Conservation (phyloP, 257 asterid genomes). For the Eustoma russellianum region DNA sequence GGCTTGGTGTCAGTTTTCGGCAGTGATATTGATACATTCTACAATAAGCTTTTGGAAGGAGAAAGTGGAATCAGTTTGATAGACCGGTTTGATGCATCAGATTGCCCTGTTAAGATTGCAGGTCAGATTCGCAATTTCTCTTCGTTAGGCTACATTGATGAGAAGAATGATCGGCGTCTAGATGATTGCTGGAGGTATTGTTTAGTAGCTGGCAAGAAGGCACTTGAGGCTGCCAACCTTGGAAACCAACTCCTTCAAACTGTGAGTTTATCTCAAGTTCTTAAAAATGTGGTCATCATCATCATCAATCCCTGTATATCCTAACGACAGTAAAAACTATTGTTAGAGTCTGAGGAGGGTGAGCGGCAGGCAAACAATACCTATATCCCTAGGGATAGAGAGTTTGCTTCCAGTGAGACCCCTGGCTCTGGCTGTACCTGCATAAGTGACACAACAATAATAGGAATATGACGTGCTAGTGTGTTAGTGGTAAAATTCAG, state of each 20-base stretch:
- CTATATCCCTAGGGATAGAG: too few relatives aligned
- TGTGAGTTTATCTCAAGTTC: constrained; percentile 8
- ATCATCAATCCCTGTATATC: too few relatives aligned
- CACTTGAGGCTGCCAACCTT: constrained; percentile 42
- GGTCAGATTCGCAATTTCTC: constrained; percentile 46
- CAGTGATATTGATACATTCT: constrained; percentile 30
- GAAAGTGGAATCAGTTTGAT: constrained; percentile 40
- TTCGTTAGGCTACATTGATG: constrained; percentile 44
- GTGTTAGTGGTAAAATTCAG: too few relatives aligned
- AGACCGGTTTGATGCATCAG: constrained; percentile 41
- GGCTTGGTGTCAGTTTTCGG: constrained; percentile 58
- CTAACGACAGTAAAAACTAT: neutral
- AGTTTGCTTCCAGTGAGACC: too few relatives aligned
- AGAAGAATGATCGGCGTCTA: constrained; percentile 33
- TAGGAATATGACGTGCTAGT: too few relatives aligned
- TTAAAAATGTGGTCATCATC: neutral
- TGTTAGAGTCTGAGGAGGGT: neutral
- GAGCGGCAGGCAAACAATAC: too few relatives aligned
- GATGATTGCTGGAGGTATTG: constrained; percentile 54
- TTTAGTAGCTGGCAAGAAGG: constrained; percentile 46
- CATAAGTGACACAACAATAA: too few relatives aligned
- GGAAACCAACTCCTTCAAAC: constrained; percentile 23
- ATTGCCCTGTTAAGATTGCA: constrained; percentile 28
- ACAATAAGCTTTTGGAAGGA: constrained; percentile 36
- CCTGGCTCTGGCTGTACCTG: too few relatives aligned